phyloP scores from a whole-genome alignment of 805 yeast genomes.

The Wickerhamomyces rabaulensis region DNA sequence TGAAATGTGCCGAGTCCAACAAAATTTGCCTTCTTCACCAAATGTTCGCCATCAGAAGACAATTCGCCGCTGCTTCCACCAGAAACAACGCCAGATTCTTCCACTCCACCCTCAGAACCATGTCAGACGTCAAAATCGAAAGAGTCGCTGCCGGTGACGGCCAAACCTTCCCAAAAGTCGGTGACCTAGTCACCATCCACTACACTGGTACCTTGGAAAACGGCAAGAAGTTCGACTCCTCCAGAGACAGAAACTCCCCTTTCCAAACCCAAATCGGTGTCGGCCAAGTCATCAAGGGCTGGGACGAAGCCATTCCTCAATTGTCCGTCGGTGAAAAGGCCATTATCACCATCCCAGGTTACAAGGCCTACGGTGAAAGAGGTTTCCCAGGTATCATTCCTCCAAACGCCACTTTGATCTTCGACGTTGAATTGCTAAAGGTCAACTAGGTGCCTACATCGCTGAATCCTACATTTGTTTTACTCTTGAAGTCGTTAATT shows the following conservation, averaged over 20 bases:
- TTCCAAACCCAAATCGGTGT: conserved; percentile 93
- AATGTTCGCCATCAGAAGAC: not conserved
- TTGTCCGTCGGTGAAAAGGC: conserved; percentile 92
- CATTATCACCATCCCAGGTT: conserved; percentile 85
- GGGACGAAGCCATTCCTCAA: conserved; percentile 94
- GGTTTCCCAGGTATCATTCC: conserved; percentile 98
- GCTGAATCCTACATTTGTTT: not conserved
- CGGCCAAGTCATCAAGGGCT: conserved; percentile 94
- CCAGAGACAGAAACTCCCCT: conserved; percentile 92
- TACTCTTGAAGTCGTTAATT: not conserved
- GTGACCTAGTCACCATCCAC: conserved; percentile 90
- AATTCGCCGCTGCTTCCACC: not conserved
- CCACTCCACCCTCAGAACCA: conserved; percentile 13
- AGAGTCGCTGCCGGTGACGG: conserved; percentile 58
- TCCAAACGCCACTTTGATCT: conserved; percentile 89
- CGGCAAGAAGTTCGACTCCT: conserved; percentile 94
- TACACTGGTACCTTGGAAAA: conserved; percentile 93
- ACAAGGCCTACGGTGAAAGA: conserved; percentile 88
- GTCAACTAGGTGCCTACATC: conserved; percentile 26
- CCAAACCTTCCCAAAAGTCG: conserved; percentile 75
- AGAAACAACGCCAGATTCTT: conserved; percentile 13
- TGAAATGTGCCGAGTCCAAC: too few relatives aligned
- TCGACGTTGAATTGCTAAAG: conserved; percentile 69
- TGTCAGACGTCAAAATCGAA: conserved; percentile 27
- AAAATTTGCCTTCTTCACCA: too few relatives aligned